Evolutionary conservation across 176 grass and related monocot genomes (phyloP).

Genomic region (Aegilops sharonensis): DNA sequence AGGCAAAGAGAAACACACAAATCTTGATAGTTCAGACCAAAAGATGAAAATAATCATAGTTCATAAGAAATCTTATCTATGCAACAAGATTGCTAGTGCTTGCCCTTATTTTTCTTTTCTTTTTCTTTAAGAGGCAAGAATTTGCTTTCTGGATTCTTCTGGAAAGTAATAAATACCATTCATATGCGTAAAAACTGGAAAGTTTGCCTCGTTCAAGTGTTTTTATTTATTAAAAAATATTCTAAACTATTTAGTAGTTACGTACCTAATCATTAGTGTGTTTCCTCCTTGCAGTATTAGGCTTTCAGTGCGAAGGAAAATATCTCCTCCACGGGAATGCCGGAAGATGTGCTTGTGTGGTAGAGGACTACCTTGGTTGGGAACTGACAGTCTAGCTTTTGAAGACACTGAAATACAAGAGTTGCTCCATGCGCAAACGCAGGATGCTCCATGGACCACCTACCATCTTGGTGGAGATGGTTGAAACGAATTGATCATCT

Average conservation of each 20-base stretch:
- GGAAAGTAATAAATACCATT: not conserved
- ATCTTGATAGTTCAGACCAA: not conserved
- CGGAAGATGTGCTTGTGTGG: constrained; percentile 78
- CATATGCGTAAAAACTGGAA: not conserved
- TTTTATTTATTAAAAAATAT: not conserved
- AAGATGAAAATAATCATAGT: not conserved
- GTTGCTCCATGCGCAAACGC: constrained; percentile 26
- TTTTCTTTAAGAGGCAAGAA: not conserved
- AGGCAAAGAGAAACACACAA: not conserved
- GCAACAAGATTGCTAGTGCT: not conserved
- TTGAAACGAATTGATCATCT: constrained; percentile 36
- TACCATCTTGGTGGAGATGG: constrained; percentile 55
- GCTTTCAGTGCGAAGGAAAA: constrained; percentile 31
- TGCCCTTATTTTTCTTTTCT: not conserved
- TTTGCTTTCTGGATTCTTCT: not conserved
- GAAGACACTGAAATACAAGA: constrained; percentile 36
- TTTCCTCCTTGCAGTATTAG: constrained; percentile 20
- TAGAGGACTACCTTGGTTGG: constrained; percentile 40
- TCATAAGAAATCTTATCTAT: not conserved
- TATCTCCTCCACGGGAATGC: constrained; percentile 62
- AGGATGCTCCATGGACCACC: constrained; percentile 28
- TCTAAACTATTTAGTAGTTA: not conserved
- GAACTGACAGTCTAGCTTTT: constrained; percentile 34
- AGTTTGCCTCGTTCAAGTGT: not conserved
- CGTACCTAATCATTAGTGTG: not conserved